These are phyloP conservation scores for Cudoniella acicularis DNA, from an alignment of 495 filamentous ascomycete genomes.

Conservation along the genomic window DNA sequence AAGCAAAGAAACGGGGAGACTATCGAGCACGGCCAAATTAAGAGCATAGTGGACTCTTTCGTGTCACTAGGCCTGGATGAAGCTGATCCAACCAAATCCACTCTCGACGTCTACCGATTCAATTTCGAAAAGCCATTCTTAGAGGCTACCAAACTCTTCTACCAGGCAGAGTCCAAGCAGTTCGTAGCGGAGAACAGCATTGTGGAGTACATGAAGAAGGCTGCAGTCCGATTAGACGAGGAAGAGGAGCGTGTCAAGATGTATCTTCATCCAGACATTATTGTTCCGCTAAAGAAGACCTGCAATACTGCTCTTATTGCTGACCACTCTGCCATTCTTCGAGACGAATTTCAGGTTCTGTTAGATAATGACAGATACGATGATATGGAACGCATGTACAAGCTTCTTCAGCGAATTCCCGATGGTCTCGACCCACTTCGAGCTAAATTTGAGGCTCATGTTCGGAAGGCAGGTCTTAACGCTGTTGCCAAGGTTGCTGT, in stretches of 20 bases:
- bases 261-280: conserved; percentile 89
- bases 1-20: conserved; percentile 98
- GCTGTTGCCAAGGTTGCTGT: conserved; percentile 89
- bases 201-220: conserved; percentile 99
- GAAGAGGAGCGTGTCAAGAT: conserved; percentile 92
- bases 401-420: conserved; percentile 81
- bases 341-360: conserved; percentile 95
- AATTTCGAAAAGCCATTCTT: conserved; percentile 94
- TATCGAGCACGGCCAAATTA: conserved; percentile 94
- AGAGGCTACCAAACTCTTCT: conserved; percentile 77
- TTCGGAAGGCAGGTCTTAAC: conserved; percentile 78
- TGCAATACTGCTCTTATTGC: conserved; percentile 89
- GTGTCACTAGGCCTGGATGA: conserved; percentile 95
- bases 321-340: conserved; percentile 74
- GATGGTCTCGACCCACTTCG: conserved; percentile 91
- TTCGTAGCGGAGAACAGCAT: conserved; percentile 97
- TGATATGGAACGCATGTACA: conserved; percentile 95
- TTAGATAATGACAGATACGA: conserved; percentile 92
- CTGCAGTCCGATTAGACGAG: conserved; percentile 83
- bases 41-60: conserved; percentile 95
- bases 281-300: conserved; percentile 72
- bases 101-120: conserved; percentile 86
- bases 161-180: conserved; percentile 85
- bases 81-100: conserved; percentile 86
- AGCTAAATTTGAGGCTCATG: conserved; percentile 85